These are phyloP conservation scores for Podaxis sp. DNA, from an alignment of 768 basidiomycete species.

Conservation along the genomic window DNA sequence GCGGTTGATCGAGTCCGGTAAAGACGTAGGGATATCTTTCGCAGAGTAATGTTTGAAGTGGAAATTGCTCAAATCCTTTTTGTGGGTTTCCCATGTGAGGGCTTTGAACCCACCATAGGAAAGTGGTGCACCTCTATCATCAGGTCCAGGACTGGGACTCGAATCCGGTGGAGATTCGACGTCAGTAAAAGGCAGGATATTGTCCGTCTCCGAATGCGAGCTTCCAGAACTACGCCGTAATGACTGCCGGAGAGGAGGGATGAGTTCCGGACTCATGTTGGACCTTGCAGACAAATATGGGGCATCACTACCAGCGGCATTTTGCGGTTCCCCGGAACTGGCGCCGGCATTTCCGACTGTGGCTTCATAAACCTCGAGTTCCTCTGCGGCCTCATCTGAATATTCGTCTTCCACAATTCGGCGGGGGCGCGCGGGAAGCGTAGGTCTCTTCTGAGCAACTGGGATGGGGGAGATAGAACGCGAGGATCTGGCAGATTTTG, in stretches of 20 bases:
- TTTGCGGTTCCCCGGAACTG: background rate
- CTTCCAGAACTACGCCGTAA: slow-evolving; percentile 2
- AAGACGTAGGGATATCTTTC: slow-evolving; percentile 54
- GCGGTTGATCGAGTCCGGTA: slow-evolving; percentile 68
- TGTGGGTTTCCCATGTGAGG: slow-evolving; percentile 37
- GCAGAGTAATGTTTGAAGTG: slow-evolving; percentile 32
- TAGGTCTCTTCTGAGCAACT: too few relatives aligned
- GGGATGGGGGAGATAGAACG: background rate
- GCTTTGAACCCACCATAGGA: slow-evolving; percentile 33
- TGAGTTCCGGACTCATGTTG: slow-evolving; percentile 1
- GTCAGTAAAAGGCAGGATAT: background rate
- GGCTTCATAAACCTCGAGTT: slow-evolving; percentile 1
- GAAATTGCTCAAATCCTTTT: slow-evolving; percentile 32
- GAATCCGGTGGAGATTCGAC: slow-evolving; percentile 12
- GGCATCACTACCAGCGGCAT: too few relatives aligned
- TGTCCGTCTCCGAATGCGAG: background rate
- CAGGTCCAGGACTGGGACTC: slow-evolving; percentile 10
- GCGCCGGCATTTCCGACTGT: background rate
- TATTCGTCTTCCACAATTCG: background rate
- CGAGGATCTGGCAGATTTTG: background rate
- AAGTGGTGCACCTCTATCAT: background rate
- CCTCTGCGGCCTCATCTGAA: background rate
- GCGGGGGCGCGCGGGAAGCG: background rate
- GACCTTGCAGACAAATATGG: background rate
- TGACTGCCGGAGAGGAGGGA: slow-evolving; percentile 3